Base-by-base conservation (phyloP, 2,329 filamentous ascomycete genomes). In the Penicillium oxalicum region DNA sequence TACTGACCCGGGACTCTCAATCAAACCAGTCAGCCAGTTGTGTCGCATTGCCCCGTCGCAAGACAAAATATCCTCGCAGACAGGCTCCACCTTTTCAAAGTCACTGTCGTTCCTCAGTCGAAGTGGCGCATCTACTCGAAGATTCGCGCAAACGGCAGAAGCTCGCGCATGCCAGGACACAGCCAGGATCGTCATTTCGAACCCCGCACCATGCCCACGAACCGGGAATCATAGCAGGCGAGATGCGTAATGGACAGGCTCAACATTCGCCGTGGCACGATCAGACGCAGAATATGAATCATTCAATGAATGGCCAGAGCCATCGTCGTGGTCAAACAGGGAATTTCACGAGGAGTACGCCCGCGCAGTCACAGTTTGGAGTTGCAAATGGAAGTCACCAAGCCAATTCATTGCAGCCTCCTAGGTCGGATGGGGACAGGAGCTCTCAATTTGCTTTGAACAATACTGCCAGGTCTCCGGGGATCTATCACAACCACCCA, bases 91-190 rank as follows among this genome's bases (percentile, higher is more conserved):
- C 11, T 32, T 32, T 32, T 11, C 3, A 7, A 11, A 32, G 29
- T 32, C 7, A 32, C 11, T 32, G 29, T 32, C 29, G 1, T 4
- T 4, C 7, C 7, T 5, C 4, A 32, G 29, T 32, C 29, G 29
- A 32, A 32, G 29, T 32, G 29, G 29, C 29, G 29, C 11, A 32
- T 11, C 29, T 11, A 5, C 8, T 8, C 8, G 29, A 32, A 5
- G 29, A 32, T 11, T 8, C 29, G 29, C 4, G 29, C 12, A 58
- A 59, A 52, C 40, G 35, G 25, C 36, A 45, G n/a, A 51, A 52
- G 48, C 54, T 49, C 13, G 55, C 39, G 41, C 45, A 48, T 25
- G 25, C 32, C 33, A 49, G 47, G 40, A 49, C 44, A 11, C 39
- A 35, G 9, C 11, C 36, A 11, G 11, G 45, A 8, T 18, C 46